phyloP scores from a whole-genome alignment of 805 yeast genomes.

The Hanseniaspora nectarophila region DNA sequence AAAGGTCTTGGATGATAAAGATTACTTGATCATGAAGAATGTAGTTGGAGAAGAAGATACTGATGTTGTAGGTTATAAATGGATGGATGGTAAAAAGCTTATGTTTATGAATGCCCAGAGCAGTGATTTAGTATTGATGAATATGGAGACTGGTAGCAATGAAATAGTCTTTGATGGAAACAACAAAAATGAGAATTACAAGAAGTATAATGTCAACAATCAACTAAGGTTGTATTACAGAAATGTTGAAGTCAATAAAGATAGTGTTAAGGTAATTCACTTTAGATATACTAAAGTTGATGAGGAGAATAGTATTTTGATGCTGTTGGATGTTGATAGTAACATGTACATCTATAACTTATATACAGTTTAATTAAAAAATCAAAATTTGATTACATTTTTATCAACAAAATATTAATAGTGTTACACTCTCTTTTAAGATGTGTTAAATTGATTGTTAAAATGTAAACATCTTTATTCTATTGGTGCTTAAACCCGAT shows the following conservation, averaged over 20 bases:
- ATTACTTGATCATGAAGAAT: background rate
- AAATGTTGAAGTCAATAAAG: background rate
- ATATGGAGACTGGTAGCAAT: background rate
- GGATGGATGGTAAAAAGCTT: background rate
- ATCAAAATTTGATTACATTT: background rate
- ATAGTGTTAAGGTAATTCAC: background rate
- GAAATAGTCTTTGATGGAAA: background rate
- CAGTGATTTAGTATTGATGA: background rate
- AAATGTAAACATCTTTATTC: background rate
- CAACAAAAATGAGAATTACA: background rate
- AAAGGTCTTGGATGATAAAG: background rate
- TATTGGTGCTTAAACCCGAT: no score
- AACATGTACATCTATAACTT: background rate
- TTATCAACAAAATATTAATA: no score
- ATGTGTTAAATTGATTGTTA: no score
- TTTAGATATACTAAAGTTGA: constrained; percentile 1
- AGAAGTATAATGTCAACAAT: constrained; percentile 8
- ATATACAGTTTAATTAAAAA: background rate
- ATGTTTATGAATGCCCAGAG: background rate
- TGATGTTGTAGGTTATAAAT: background rate
- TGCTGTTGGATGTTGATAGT: background rate
- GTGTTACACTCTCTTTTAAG: no score
- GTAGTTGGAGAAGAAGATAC: background rate
- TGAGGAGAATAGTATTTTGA: background rate
- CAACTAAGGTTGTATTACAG: constrained; percentile 6